Base-by-base conservation (phyloP, 176 grass and related monocot species). In the Ensete ventricosum region DNA sequence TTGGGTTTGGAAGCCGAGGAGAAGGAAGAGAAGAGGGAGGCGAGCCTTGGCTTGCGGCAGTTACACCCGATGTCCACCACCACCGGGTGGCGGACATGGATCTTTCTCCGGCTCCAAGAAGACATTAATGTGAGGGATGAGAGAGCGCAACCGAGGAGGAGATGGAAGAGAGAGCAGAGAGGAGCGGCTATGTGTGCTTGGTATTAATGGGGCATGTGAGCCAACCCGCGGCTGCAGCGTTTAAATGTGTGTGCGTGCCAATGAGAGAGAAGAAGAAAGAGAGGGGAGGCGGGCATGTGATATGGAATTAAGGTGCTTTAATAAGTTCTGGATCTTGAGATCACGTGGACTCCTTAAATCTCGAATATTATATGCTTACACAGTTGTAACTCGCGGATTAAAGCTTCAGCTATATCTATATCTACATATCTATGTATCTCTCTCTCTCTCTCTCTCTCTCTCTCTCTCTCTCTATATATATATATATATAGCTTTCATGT, bases 1-100 rank as follows among this genome's bases (percentile, higher is more conserved):
- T 29, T 68, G 22, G 51, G 14, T 54, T 53, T 54, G 52, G 71
- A 23, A 55, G 8, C 14, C 16, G 76, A 78, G 50, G 50, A 54
- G 50, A 9, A 54, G 8, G 64, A 78, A 14, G 63, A 55, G 50
- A 78, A 78, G 51, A 78, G 76, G 51, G 64, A 69, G 52, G 76
- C 25, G 14, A 67, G 64, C 64, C 19, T 68, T 20, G 24, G 16
- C 64, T 25, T 29, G 23, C 64, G 9, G 76, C 76, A 78, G 63
- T 29, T 78, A 52, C 76, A 78, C 21, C 76, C 76, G 22, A 69
- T n/a, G 76, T 78, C 63, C 24, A 78, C 76, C 14, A 67, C 76
- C 11, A 34, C 51, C 13, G 74, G 74, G 17, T 22, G 29, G 34
- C 74, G 74, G 74, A 60, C 53, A 7, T 13, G 74, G 58, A 76